Base-by-base conservation (phyloP, 2,329 filamentous ascomycete genomes). In the Ambrosiella cleistominuta region DNA sequence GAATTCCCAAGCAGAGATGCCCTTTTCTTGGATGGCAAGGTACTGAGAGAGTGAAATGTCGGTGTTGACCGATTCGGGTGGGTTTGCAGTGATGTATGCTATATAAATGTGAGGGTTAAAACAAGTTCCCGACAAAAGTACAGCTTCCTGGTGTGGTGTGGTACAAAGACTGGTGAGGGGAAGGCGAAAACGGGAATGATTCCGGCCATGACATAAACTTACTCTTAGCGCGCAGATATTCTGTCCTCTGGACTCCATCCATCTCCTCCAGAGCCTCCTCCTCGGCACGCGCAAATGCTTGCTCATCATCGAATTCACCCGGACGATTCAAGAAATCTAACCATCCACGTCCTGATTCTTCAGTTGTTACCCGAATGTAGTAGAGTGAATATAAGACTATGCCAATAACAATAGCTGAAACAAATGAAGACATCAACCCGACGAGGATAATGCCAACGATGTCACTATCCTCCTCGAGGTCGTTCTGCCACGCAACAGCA, bases 1-100 rank as follows among this genome's bases (percentile, higher is more conserved):
- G 66, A 98, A 98, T 70, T 98, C 93, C 93, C 93, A 98, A 6
- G 93, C 93, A 4, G 93, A 95, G n/a, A 98, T 91, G 55, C 93
- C 93, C 70, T 98, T 98, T 74, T 98, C 93, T 73, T 98, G 93
- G 64, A 98, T 98, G 47, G 93, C 93, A 60, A 98, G 79, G 69
- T 95, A 97, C 69, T 98, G 93, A 40, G 93, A 97, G 63, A 98
- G 74, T 19, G 93, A 97, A 63, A 98, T 98, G 68, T 98, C 93
- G 64, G 93, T 97, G 66, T 93, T 89, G 60, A 91, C 74, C 7
- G 93, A 97, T 70, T 98, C 93, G 63, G 93, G 89, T 2, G 91
- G 93, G 67, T 97, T 96, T 58, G 85, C 88, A 69, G 93, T 85
- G 62, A 96, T 82, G 68, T 95, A 98, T 38, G 91, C 93, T 98